Conservation (phyloP, 192 early-diverging fungal species). For the Chytriomyces sp. region DNA sequence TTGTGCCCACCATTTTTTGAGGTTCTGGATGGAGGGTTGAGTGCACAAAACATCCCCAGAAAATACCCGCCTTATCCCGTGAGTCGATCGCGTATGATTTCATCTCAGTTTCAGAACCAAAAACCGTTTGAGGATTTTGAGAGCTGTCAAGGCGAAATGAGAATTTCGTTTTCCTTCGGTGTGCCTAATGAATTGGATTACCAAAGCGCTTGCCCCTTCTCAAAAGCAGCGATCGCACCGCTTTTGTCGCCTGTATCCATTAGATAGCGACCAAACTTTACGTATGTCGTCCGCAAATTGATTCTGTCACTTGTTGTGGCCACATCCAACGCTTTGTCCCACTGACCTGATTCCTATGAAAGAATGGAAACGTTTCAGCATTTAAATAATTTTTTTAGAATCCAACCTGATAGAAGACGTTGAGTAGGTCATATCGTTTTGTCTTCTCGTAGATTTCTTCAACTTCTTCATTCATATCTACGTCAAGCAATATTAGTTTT, state of each 20-base stretch:
- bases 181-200: not conserved
- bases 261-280: conserved; percentile 50
- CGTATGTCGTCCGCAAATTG: conserved; percentile 46
- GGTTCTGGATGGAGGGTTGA: conserved; percentile 6
- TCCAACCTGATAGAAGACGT: conserved; percentile 48
- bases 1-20: conserved; percentile 62
- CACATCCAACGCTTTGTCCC: conserved; percentile 54
- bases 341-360: conserved; percentile 37
- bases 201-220: conserved; percentile 42
- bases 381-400: not conserved
- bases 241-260: conserved; percentile 49
- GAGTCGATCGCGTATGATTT: conserved; percentile 25
- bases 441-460: conserved; percentile 33
- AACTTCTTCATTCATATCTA: conserved; percentile 49
- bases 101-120: conserved; percentile 17
- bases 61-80: conserved; percentile 21
- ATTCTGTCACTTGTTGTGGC: conserved; percentile 48
- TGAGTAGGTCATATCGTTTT: conserved; percentile 44
- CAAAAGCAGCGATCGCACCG: conserved; percentile 57
- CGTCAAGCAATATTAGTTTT: too few relatives aligned
- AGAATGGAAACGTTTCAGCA: not conserved
- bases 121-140: conserved; percentile 15
- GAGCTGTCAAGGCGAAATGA: not conserved
- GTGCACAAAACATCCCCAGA: not conserved
- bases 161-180: not conserved